Evolutionary conservation across 129 eudicot species (phyloP), one percentile per base, ranked within the genome.

Genomic region (Chrysanthemum seticuspe): DNA sequence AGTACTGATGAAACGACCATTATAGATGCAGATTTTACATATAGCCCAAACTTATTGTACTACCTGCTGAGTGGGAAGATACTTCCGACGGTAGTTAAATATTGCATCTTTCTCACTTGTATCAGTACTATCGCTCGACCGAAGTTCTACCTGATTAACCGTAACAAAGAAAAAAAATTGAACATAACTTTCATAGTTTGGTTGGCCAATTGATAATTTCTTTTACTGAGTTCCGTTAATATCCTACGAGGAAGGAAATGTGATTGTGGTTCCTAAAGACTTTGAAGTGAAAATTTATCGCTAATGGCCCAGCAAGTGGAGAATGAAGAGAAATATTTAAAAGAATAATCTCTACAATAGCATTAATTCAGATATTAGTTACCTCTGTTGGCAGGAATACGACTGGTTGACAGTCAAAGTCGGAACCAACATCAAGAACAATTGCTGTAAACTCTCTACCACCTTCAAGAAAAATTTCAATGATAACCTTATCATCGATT

Each of bases 61-160:
- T 79, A 92, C 97, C 94, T 92, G 97, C 67, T 83, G 97, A 16
- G 97, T 92, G 13, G 97, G 97, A 57, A 92, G 96, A 85, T 92
- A 92, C 67, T 92, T 92, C 74, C 91, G 65, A 48, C 97, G 76
- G 65, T 92, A 92, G 55, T 92, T 92, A 68, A 92, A 92, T 72
- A 92, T 92, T 29, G 90, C 91, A 82, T 89, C 97, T 86, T 83
- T 85, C 83, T 92, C 97, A 59, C 71, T 87, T 62, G 58, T 69
- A 73, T 89, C 89, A 79, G 75, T 77, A 70, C 55, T 79, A 15
- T 83, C 86, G 65, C 82, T 86, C 50, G 90, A 72, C 55, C 87
- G 96, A 83, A 92, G 97, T 66, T 89, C 97, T 77, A 89, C 97
- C 97, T 92, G 84, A 70, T 71, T 13, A 61, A 53, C 67, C 67